Percentiles rank a stretch among this genome's conserved stretches.
Evolutionary conservation across 257 asterid genomes (phyloP).

Genomic region (Gentiana dahurica): DNA sequence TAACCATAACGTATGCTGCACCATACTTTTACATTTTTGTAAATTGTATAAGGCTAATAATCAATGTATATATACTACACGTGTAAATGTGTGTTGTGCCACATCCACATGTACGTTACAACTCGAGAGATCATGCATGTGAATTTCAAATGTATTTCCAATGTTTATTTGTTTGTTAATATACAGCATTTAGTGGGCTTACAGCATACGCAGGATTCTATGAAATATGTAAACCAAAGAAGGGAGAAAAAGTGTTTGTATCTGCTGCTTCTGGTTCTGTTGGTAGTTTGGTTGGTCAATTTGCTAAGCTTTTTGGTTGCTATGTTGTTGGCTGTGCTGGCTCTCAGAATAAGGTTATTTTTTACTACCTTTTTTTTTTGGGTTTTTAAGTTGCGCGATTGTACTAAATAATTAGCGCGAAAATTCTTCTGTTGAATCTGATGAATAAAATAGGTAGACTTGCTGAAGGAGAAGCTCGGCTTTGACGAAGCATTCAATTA

Average conservation of each 20-base stretch:
- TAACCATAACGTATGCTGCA: no score
- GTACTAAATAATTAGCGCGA: no score
- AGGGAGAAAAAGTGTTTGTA: conserved; percentile 61
- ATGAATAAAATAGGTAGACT: conserved; percentile 24
- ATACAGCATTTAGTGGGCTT: conserved; percentile 54
- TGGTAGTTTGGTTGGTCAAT: conserved; percentile 71
- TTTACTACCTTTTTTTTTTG: no score
- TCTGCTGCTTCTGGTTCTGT: conserved; percentile 80
- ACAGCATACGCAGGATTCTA: conserved; percentile 68
- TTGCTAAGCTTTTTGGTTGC: conserved; percentile 62
- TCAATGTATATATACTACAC: no score
- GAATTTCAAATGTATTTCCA: background rate
- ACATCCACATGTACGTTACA: no score
- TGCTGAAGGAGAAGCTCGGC: conserved; percentile 55
- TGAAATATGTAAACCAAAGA: conserved; percentile 51
- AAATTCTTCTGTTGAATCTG: background rate
- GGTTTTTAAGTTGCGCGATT: no score
- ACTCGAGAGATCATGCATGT: no score
- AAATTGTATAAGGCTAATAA: no score
- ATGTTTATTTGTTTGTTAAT: background rate
- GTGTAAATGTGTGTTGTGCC: no score
- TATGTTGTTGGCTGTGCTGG: conserved; percentile 72
- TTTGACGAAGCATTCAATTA: conserved; percentile 82
- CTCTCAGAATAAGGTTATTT: conserved; percentile 33
- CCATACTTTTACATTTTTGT: no score